Percentiles rank a stretch among this genome's conserved stretches.
Conservation (phyloP, 371 early-diverging fungal species). For the Mortierella polycephala region DNA sequence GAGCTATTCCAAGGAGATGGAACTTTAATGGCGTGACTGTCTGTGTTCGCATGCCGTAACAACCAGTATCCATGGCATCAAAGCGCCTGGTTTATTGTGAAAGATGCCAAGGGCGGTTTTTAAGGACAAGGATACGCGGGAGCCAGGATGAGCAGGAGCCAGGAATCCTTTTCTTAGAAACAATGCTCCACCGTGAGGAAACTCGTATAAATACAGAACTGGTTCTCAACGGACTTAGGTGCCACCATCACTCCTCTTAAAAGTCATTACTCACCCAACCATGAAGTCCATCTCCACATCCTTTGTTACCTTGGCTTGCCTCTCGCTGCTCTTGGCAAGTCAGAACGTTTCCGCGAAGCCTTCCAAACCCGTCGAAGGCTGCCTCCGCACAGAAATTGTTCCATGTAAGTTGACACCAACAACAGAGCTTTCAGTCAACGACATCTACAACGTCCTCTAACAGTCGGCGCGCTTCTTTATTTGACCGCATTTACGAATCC, state of each 20-base stretch:
- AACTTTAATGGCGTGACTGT: no score
- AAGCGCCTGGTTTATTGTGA: no score
- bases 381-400: neutral
- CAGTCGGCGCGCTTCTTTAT: neutral
- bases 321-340: constrained; percentile 13
- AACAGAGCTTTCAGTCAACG: neutral
- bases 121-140: no score
- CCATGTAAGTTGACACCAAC: constrained; percentile 6
- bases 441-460: no score
- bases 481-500: neutral
- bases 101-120: no score
- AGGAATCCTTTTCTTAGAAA: no score
- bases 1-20: no score
- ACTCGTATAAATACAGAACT: neutral
- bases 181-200: neutral
- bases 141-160: no score
- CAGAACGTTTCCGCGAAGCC: constrained; percentile 17
- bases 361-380: constrained; percentile 14
- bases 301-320: constrained; percentile 6
- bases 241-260: neutral
- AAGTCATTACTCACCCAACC: neutral
- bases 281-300: constrained; percentile 14
- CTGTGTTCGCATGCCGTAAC: no score
- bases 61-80: no score
- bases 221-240: neutral